Evolutionary conservation across 1,139 yeast species (phyloP).

Genomic region (Magnusiomyces tetraspermus): DNA sequence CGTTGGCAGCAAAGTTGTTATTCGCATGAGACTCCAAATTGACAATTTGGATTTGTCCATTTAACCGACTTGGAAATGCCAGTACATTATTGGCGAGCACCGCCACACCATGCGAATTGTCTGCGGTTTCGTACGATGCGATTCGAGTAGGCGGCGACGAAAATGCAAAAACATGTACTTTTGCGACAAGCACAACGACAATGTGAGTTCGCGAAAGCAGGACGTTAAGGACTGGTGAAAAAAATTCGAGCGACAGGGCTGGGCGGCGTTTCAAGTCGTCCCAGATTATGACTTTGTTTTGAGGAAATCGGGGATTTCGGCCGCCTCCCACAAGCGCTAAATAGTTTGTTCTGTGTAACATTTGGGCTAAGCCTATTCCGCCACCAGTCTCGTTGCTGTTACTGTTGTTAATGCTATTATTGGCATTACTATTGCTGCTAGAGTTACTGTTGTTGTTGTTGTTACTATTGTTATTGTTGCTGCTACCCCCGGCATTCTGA

Average conservation of each 20-base stretch:
- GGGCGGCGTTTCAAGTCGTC: slow-evolving; percentile 76
- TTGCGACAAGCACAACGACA: slow-evolving; percentile 57
- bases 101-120: slow-evolving; percentile 60
- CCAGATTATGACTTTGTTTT: slow-evolving; percentile 73
- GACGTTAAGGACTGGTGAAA: slow-evolving; percentile 64
- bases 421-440: slow-evolving; percentile 21
- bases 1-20: neutral
- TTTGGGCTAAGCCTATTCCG: slow-evolving; percentile 67
- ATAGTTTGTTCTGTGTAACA: slow-evolving; percentile 87
- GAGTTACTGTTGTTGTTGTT: neutral
- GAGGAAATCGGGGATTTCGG: slow-evolving; percentile 61
- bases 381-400: slow-evolving; percentile 20
- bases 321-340: slow-evolving; percentile 89
- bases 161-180: slow-evolving; percentile 69
- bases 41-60: slow-evolving; percentile 73
- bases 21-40: slow-evolving; percentile 45
- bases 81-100: slow-evolving; percentile 47
- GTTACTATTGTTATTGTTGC: slow-evolving; percentile 21
- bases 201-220: slow-evolving; percentile 66
- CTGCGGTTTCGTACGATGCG: slow-evolving; percentile 61
- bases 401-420: neutral
- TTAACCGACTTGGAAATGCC: slow-evolving; percentile 54
- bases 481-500: neutral
- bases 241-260: slow-evolving; percentile 66
- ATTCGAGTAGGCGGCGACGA: slow-evolving; percentile 66